Base-by-base conservation (phyloP, 306 rosid genomes). In the Arachis stenosperma region DNA sequence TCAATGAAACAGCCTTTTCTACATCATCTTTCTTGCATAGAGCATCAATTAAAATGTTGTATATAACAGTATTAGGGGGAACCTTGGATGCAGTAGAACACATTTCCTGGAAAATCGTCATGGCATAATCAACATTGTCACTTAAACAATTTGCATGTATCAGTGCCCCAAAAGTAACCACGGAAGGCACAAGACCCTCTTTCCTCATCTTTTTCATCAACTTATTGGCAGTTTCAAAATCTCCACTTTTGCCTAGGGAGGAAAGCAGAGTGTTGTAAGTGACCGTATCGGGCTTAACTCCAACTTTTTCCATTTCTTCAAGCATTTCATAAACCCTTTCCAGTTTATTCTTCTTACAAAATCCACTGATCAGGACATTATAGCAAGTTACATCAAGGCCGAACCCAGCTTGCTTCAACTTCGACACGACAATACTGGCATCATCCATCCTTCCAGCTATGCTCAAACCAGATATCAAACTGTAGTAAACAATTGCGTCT, bases 401-500 rank as follows among this genome's bases (percentile, higher is more conserved):
- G 30, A 86, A 92, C 37, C 96, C 90, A 3, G 88, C 89, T 33
- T 74, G 86, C 84, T 90, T 90, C 87, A 89, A 72, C 82, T 78
- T 88, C 1, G 89, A 86, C 10, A 79, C 88, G 27, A 90, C 85
- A 70, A 47, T 13, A 68, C 84, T 69, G 59, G 97, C 97, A 73
- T 93, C 92, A 78, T 87, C 87, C 89, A 89, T 84, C 81, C 93
- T 87, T 75, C 97, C 96, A 8, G 92, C 93, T 58, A 46, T 88
- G 71, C 86, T 77, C 84, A 89, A 80, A 74, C 98, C 97, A 56
- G 83, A 80, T 62, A 93, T 89, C 82, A 93, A 80, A 74, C 87
- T 65, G 81, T 86, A 86, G 83, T 84, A 87, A 69, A 81, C 86
- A 17, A 65, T 57, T 10, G 89, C 96, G 69, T 93, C 96, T 0